Evolutionary conservation across 306 rosid genomes (phyloP).

Genomic region (Medicago lupulina): DNA sequence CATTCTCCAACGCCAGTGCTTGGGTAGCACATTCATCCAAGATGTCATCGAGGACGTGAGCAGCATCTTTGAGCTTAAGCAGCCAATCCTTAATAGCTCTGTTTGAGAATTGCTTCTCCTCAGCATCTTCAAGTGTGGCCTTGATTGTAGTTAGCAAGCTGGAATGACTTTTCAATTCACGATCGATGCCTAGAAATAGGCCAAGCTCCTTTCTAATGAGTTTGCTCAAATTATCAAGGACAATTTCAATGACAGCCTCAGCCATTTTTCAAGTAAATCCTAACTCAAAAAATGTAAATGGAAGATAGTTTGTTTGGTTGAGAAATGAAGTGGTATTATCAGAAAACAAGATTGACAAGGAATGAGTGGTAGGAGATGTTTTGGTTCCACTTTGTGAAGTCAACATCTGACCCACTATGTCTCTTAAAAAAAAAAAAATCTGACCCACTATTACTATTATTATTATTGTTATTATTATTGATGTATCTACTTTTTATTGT

Average conservation of each 20-base stretch:
- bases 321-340: too few species aligned
- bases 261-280: neutral
- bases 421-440: too few species aligned
- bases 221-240: slow-evolving; percentile 10
- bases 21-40: slow-evolving; percentile 38
- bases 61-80: slow-evolving; percentile 28
- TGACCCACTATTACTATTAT: too few species aligned
- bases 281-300: neutral
- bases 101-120: slow-evolving; percentile 33
- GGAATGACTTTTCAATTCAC: neutral
- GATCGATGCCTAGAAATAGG: neutral
- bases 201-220: slow-evolving; percentile 14
- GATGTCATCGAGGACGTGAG: slow-evolving; percentile 35
- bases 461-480: too few species aligned
- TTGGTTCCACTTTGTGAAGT: too few species aligned
- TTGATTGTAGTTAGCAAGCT: slow-evolving; percentile 33
- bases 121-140: slow-evolving; percentile 47
- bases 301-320: too few species aligned
- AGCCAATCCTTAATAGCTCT: slow-evolving; percentile 34
- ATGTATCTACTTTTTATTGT: too few species aligned
- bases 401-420: too few species aligned
- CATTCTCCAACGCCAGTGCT: neutral
- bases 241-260: slow-evolving; percentile 14
- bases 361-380: too few species aligned
- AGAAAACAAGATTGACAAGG: too few species aligned